phyloP scores from a whole-genome alignment of 768 basidiomycete genomes.

The Macrolepiota dolichaula region DNA sequence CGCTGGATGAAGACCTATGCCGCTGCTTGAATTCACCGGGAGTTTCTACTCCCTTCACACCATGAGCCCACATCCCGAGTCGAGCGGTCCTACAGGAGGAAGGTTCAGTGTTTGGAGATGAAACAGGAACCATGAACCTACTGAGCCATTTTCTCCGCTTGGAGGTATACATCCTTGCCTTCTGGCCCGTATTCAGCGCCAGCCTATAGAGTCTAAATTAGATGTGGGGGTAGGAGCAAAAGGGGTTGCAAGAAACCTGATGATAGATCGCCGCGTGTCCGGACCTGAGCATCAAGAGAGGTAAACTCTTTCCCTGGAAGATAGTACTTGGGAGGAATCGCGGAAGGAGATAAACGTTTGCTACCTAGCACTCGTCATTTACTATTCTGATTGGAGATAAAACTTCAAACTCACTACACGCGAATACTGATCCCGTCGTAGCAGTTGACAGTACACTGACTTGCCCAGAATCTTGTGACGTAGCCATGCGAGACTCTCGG shows the following conservation, averaged over 20 bases:
- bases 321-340: conserved; percentile 50
- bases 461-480: conserved; percentile 52
- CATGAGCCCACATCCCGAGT: conserved; percentile 74
- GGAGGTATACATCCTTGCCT: conserved; percentile 62
- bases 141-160: conserved; percentile 66
- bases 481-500: conserved; percentile 77
- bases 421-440: conserved; percentile 78
- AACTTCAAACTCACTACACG: conserved; percentile 59
- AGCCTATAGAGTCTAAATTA: conserved; percentile 24
- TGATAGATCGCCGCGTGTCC: conserved; percentile 79
- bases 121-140: conserved; percentile 22
- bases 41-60: conserved; percentile 46
- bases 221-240: not conserved
- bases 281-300: conserved; percentile 73
- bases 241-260: conserved; percentile 32
- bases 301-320: conserved; percentile 44
- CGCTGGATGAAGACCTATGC: conserved; percentile 23
- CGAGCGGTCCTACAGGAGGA: conserved; percentile 45
- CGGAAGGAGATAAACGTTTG: conserved; percentile 55
- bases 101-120: not conserved
- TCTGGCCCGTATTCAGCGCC: conserved; percentile 78
- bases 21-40: conserved; percentile 83
- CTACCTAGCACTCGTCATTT: conserved; percentile 45
- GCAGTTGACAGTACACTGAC: conserved; percentile 65
- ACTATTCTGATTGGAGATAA: not conserved